Percentiles rank a stretch among this genome's conserved stretches.
These are phyloP conservation scores for Taxillus chinensis DNA, from an alignment of 164 flowering plant genomes.

Conservation along the genomic window DNA sequence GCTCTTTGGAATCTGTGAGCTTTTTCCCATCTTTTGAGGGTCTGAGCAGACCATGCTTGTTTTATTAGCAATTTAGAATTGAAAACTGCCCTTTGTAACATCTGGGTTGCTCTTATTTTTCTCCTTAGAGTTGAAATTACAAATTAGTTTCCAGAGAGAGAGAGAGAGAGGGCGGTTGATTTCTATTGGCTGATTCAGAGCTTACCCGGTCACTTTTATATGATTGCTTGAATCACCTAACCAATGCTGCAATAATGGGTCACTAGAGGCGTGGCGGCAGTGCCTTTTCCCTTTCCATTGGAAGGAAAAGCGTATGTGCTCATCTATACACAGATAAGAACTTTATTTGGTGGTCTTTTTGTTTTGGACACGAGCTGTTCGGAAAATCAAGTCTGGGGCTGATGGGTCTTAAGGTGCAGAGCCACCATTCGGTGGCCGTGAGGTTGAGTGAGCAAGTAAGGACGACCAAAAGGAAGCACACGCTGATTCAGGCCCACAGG, in stretches of 20 bases:
- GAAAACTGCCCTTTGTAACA: constrained; percentile 9
- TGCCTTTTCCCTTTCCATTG: constrained; percentile 6
- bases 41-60: constrained; percentile 24
- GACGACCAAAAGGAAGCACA: constrained; percentile 12
- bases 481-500: constrained; percentile 6
- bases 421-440: constrained; percentile 35
- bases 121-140: not conserved
- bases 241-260: constrained; percentile 20
- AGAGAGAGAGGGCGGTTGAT: not conserved
- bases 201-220: not conserved
- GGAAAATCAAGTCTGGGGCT: not conserved
- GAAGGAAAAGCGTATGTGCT: constrained; percentile 14
- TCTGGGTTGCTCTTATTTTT: constrained; percentile 9
- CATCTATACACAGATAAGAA: not conserved
- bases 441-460: constrained; percentile 36
- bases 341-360: constrained; percentile 3
- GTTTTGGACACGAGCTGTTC: constrained; percentile 5
- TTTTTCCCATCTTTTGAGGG: constrained; percentile 34
- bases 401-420: constrained; percentile 36
- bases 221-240: constrained; percentile 13
- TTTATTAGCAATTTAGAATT: constrained; percentile 8
- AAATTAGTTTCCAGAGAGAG: not conserved
- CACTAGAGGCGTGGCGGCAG: constrained; percentile 1
- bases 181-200: not conserved
- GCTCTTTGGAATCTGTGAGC: constrained; percentile 34